phyloP scores from a whole-genome alignment of 805 yeast species.

The Saccharomyces kudriavzevii region DNA sequence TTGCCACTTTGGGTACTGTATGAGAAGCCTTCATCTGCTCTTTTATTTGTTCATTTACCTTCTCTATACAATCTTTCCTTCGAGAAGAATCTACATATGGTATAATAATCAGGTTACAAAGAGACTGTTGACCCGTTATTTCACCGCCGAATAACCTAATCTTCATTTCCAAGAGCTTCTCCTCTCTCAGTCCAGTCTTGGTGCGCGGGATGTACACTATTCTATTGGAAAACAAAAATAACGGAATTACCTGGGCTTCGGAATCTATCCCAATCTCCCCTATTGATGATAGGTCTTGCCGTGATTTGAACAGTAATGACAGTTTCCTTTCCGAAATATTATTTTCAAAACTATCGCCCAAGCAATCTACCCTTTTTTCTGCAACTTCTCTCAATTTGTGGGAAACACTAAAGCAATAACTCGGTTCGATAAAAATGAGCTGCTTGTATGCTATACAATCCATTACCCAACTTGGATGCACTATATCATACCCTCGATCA shows the following conservation, averaged over 20 bases:
- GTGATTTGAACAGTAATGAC: not conserved
- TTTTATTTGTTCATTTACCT: not conserved
- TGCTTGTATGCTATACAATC: slow-evolving; percentile 39
- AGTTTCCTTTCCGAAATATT: slow-evolving; percentile 9
- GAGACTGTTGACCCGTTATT: slow-evolving; percentile 20
- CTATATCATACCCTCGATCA: slow-evolving; percentile 48
- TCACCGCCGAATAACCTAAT: slow-evolving; percentile 42
- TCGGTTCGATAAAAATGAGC: slow-evolving; percentile 51
- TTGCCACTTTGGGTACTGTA: slow-evolving; percentile 18
- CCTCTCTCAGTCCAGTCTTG: slow-evolving; percentile 3
- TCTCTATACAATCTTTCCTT: not conserved
- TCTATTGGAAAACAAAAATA: slow-evolving; percentile 33
- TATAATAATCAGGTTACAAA: slow-evolving; percentile 37
- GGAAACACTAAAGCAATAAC: slow-evolving; percentile 43
- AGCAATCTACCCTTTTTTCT: slow-evolving; percentile 40
- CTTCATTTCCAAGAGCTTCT: slow-evolving; percentile 13
- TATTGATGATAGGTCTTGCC: not conserved
- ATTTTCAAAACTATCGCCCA: slow-evolving; percentile 51
- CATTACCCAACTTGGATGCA: slow-evolving; percentile 64
- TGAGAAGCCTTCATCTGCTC: not conserved
- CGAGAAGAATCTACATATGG: slow-evolving; percentile 8
- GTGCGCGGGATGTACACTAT: slow-evolving; percentile 28
- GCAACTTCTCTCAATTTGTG: slow-evolving; percentile 24
- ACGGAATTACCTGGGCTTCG: slow-evolving; percentile 11
- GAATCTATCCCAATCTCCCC: not conserved